Evolutionary conservation across 1,284 basidiomycete genomes (phyloP).

Genomic region (Phellinidium pouzarii): DNA sequence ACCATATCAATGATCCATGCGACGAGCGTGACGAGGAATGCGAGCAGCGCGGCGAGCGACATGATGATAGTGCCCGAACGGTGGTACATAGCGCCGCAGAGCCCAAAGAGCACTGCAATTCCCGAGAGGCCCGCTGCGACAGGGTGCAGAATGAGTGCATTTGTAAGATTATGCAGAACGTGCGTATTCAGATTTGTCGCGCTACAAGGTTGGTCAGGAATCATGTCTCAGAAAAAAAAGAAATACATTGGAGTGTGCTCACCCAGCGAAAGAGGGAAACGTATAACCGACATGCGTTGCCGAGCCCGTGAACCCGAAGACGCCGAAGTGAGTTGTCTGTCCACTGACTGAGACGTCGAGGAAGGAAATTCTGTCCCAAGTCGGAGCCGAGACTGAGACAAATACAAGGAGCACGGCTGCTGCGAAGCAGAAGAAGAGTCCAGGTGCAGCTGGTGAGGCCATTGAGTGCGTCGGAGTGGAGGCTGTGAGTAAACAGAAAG

Average conservation of each 20-base stretch:
- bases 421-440: conserved; percentile 47
- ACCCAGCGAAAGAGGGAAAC: conserved; percentile 37
- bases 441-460: conserved; percentile 34
- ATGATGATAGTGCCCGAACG: conserved; percentile 70
- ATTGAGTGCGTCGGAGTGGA: no score
- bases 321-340: conserved; percentile 51
- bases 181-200: conserved; percentile 38
- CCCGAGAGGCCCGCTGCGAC: conserved; percentile 69
- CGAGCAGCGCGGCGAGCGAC: conserved; percentile 59
- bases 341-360: conserved; percentile 42
- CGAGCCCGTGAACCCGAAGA: conserved; percentile 71
- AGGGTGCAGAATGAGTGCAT: conserved; percentile 68
- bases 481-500: neutral
- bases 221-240: neutral
- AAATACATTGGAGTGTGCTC: conserved; percentile 20
- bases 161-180: conserved; percentile 63
- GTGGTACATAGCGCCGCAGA: conserved; percentile 57
- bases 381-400: conserved; percentile 62
- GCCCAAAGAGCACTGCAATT: conserved; percentile 65
- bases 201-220: conserved; percentile 13
- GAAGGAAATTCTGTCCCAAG: conserved; percentile 67
- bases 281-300: conserved; percentile 46
- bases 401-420: conserved; percentile 64
- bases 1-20: conserved; percentile 74
- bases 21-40: conserved; percentile 56